Base-by-base conservation (phyloP, 129 eudicot genomes). In the Tanacetum coccineum region DNA sequence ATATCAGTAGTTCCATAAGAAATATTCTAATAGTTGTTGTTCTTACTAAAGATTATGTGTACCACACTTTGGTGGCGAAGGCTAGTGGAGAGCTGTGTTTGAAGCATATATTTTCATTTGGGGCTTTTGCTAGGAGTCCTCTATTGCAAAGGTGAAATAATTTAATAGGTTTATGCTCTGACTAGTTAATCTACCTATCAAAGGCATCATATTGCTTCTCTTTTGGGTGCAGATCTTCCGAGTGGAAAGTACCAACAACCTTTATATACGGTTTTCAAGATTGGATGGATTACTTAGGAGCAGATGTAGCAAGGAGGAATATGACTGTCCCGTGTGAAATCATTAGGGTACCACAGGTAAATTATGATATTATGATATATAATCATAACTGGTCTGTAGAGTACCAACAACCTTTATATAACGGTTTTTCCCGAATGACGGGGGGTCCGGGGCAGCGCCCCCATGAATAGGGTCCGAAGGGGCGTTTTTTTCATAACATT, bases 81-180 rank as follows among this genome's bases (percentile, higher is more conserved):
- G 95, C 95, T 25, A 93, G 98, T 77, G 98, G 98, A 40, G 98
- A 93, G 82, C 80, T 88, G 40, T 93, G 98, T 81, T 66, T 93
- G 63, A 88, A 93, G 68, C 81, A 87, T 75, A 88, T 88, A 17
- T 93, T 93, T 74, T 84, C 98, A 67, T 92, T 92, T 82, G 98
- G 98, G 71, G 96, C 98, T 49, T 92, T 88, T 73, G 88, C 96
- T 68, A 75, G 95, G 78, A 83, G 67, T 59, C 98, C 96, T 66
- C 89, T 92, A 36, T 28, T 86, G 19, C 87, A 80, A 36, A 80
- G 91, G 98, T 86, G 63, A 36, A 36, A 36, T 36, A 9, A 36
- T 36, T 36, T 36, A 14, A 49, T 14, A 14, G 54, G 17, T 12
- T 48, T 3, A 14, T 13, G 54, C 54, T 49, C 17, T 49, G 54